Percentiles rank a stretch among this genome's conserved stretches.
Conservation (phyloP, 305 asterid species). For the Solanum chacoense region DNA sequence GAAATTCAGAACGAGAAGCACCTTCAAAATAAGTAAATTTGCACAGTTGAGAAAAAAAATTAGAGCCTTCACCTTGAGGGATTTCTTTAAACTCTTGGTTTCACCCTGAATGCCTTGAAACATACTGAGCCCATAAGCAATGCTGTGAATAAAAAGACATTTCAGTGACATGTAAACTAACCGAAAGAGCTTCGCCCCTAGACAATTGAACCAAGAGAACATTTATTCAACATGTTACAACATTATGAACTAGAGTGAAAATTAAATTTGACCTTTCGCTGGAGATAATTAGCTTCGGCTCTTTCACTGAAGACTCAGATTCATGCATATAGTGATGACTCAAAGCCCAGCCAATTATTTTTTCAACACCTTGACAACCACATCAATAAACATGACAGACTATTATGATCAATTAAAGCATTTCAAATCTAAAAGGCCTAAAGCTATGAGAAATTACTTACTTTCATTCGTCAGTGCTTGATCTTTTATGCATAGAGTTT, state of each 20-base stretch:
- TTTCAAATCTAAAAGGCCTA: constrained; percentile 5
- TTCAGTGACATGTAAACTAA: not conserved
- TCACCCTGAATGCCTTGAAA: constrained; percentile 30
- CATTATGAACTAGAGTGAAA: not conserved
- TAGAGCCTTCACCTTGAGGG: constrained; percentile 26
- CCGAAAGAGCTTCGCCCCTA: not conserved
- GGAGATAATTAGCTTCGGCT: constrained; percentile 44
- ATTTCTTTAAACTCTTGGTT: constrained; percentile 25
- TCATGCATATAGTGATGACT: constrained; percentile 72
- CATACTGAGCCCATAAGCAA: constrained; percentile 24
- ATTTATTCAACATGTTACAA: not conserved
- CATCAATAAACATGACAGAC: constrained; percentile 14
- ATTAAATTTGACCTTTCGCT: constrained; percentile 45
- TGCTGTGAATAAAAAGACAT: constrained; percentile 13
- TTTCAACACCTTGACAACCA: constrained; percentile 50
- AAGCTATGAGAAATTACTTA: constrained; percentile 22
- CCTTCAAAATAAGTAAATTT: not conserved
- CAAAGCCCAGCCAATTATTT: constrained; percentile 72
- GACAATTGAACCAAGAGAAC: not conserved
- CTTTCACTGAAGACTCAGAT: constrained; percentile 33
- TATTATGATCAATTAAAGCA: constrained; percentile 7
- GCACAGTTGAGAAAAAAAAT: not conserved
- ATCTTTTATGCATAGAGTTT: constrained; percentile 59
- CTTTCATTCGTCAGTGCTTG: constrained; percentile 79
- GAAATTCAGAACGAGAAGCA: not conserved